Evolutionary conservation across 1,284 basidiomycete genomes (phyloP).

Genomic region (Sporisorium reilianum): DNA sequence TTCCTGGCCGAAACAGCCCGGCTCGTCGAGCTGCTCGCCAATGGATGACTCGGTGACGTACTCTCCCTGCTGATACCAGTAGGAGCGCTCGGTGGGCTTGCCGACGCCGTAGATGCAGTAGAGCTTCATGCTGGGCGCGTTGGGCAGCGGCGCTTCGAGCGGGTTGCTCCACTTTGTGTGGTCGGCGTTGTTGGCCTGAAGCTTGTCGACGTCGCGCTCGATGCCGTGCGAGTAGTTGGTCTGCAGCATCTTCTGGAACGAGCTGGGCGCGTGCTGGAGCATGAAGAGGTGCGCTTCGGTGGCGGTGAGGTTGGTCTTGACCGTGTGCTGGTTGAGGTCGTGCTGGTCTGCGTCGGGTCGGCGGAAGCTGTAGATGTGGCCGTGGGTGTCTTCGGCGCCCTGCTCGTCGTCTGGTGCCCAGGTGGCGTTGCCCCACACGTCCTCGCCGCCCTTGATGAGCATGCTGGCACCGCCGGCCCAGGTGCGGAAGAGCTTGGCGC

Average conservation of each 20-base stretch:
- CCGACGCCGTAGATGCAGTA: slow-evolving; percentile 96
- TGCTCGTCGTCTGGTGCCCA: slow-evolving; percentile 65
- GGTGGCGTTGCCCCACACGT: slow-evolving; percentile 84
- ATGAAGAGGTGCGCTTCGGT: slow-evolving; percentile 83
- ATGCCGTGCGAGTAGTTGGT: slow-evolving; percentile 94
- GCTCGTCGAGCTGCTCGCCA: slow-evolving; percentile 44
- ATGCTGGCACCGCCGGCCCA: slow-evolving; percentile 90
- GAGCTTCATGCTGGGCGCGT: slow-evolving; percentile 91
- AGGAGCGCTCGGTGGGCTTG: slow-evolving; percentile 88
- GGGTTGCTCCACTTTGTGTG: slow-evolving; percentile 86
- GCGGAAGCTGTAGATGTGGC: slow-evolving; percentile 85
- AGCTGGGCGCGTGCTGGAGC: slow-evolving; percentile 82
- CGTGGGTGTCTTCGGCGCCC: slow-evolving; percentile 71
- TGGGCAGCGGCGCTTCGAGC: slow-evolving; percentile 81
- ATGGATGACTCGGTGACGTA: slow-evolving; percentile 40
- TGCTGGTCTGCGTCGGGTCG: slow-evolving; percentile 44
- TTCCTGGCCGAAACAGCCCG: slow-evolving; percentile 31
- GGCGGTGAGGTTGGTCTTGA: slow-evolving; percentile 76
- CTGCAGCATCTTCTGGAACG: slow-evolving; percentile 87
- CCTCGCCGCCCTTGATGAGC: slow-evolving; percentile 81
- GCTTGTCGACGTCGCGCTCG: slow-evolving; percentile 76
- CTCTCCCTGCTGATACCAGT: slow-evolving; percentile 63
- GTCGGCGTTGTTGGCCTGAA: slow-evolving; percentile 67
- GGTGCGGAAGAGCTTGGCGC: slow-evolving; percentile 89
- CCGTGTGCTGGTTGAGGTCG: slow-evolving; percentile 40